Conservation (phyloP, 140 eudicot species). For the Oenanthe javanica region DNA sequence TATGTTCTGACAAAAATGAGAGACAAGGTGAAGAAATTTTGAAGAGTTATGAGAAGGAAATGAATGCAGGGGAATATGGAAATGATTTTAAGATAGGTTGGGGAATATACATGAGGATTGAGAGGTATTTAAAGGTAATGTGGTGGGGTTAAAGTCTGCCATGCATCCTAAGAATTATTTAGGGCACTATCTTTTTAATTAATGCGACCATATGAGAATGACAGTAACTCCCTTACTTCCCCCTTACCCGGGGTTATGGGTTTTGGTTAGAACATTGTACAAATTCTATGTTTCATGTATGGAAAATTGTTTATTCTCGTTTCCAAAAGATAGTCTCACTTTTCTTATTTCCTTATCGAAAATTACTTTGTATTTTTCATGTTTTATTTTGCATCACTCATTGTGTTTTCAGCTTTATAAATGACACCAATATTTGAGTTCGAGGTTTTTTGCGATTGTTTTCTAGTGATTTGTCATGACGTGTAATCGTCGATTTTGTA, state of each 20-base stretch:
- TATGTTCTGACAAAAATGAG: background rate
- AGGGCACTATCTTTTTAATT: constrained; percentile 40
- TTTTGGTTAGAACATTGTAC: background rate
- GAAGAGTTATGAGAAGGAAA: background rate
- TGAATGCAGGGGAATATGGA: background rate
- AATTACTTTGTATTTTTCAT: background rate
- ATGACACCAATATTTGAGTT: background rate
- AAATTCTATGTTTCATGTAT: background rate
- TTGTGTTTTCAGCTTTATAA: background rate
- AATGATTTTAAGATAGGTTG: constrained; percentile 6
- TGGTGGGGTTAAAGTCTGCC: constrained; percentile 33
- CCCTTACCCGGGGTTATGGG: background rate
- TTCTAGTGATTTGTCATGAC: no score
- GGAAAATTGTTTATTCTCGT: background rate
- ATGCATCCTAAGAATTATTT: constrained; percentile 34
- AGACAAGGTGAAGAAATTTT: background rate
- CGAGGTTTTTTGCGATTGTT: no score
- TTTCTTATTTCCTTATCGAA: background rate
- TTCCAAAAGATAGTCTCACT: background rate
- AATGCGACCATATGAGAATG: constrained; percentile 30
- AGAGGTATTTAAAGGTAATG: constrained; percentile 6
- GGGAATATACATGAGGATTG: background rate
- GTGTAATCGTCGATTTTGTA: background rate
- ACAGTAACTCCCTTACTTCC: constrained; percentile 19
- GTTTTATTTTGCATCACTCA: background rate